Evolutionary conservation across 495 filamentous ascomycete genomes (phyloP), one percentile per base, ranked within the genome.

Genomic region (Penicillium maclennaniae): DNA sequence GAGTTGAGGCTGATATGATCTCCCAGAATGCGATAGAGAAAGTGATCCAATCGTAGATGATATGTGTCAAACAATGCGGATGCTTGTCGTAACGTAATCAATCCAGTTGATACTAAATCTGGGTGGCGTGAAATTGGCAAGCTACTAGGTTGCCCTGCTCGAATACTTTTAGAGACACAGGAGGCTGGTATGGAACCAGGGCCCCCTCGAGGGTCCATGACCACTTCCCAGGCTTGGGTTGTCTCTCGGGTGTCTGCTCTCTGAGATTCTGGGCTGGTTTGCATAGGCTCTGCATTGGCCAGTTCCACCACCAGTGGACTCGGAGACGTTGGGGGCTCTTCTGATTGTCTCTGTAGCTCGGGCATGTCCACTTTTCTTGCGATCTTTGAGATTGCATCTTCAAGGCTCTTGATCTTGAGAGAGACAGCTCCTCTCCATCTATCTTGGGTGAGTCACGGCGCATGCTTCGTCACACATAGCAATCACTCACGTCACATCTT

Each of bases 21-120:
- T 0, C 69, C 65, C 4, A 71, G 43, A n/a, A 70, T 67, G 7
- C 59, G 59, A 52, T 73, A 71, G n/a, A 69, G 39, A 28, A 67
- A 67, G 38, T 70, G 69, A 56, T 73, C 67, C n/a, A 73, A 46
- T 15, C 69, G 55, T 12, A 59, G 44, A 38, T 61, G 53, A 44
- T 72, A 71, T 26, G 59, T 56, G 34, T 71, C 62, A 36, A 66
- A 66, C 14, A 67, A 53, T 3, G 51, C 43, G 7, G 62, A 41
- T 21, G 59, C 66, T 39, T 65, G 52, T 14, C 55, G 50, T 40
- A 65, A 17, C 2, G 56, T 58, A 27, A 65, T 46, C 3, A 61
- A 47, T 17, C 60, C 56, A 0, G 43, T 57, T 0, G 63, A 62
- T 41, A 62, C 61, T 55, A 62, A 45, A n/a, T 61, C 56, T 17